Percentiles rank a stretch among this genome's conserved stretches.
phyloP scores from a whole-genome alignment of 768 basidiomycete species.

The Russula griseocarnosa region DNA sequence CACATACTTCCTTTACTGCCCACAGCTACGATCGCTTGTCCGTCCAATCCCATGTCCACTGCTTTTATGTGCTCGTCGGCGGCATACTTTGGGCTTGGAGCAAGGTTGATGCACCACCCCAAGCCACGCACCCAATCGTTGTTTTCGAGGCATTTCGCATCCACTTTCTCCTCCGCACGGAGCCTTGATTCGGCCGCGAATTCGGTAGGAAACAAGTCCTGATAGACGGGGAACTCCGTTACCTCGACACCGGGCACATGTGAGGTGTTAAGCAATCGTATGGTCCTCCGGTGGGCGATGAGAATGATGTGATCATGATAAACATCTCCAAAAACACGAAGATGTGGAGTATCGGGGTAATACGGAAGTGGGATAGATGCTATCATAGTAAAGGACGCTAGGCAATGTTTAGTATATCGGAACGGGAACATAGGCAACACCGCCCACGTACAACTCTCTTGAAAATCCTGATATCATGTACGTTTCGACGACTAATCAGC shows the following conservation, averaged over 20 bases:
- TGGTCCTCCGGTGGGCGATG: constrained; percentile 27
- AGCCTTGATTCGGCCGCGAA: constrained; percentile 5
- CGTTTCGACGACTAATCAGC: background rate
- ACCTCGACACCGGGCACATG: constrained; percentile 9
- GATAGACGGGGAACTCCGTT: constrained; percentile 7
- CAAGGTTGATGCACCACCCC: constrained; percentile 17
- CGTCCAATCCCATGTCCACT: constrained; percentile 24
- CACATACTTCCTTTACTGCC: constrained; percentile 21
- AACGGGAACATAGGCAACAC: background rate
- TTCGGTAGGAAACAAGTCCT: background rate
- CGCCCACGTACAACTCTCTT: constrained; percentile 59
- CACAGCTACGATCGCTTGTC: constrained; percentile 19
- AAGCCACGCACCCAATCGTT: constrained; percentile 8
- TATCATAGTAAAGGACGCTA: constrained; percentile 65
- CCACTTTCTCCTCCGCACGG: constrained; percentile 5
- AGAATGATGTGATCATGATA: constrained; percentile 52
- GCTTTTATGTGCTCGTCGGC: constrained; percentile 9
- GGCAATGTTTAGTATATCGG: background rate
- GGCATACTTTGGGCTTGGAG: background rate
- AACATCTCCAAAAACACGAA: constrained; percentile 40
- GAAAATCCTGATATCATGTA: constrained; percentile 54
- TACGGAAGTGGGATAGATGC: constrained; percentile 46
- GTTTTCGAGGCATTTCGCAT: constrained; percentile 7
- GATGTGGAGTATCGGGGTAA: constrained; percentile 36
- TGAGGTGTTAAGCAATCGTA: constrained; percentile 20